Percentiles rank a stretch among this genome's conserved stretches.
Evolutionary conservation across 176 grass and related monocot genomes (phyloP).

Genomic region (Bonia amplexicaulis): DNA sequence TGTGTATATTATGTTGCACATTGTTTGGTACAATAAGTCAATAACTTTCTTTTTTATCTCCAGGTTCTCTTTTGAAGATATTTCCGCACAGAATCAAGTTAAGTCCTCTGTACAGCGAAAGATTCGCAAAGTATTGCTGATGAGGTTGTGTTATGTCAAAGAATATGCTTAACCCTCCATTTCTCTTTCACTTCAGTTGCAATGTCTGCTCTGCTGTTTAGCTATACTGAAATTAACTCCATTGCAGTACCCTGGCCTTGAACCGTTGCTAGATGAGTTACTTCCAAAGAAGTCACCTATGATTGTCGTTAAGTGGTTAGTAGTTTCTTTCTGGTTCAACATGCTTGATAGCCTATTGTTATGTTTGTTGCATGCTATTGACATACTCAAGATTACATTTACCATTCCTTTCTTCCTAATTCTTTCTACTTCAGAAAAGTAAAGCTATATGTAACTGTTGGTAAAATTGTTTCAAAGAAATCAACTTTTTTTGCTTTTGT

Average conservation of each 20-base stretch:
- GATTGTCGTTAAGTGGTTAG: slow-evolving; percentile 90
- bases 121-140: slow-evolving; percentile 94
- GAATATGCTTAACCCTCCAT: neutral
- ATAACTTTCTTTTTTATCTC: neutral
- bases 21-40: neutral
- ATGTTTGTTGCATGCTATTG: neutral
- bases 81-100: slow-evolving; percentile 98
- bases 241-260: slow-evolving; percentile 84
- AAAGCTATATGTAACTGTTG: neutral
- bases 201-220: neutral
- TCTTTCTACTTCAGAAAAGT: neutral
- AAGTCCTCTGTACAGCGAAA: slow-evolving; percentile 83
- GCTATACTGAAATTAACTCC: slow-evolving; percentile 16
- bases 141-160: slow-evolving; percentile 42
- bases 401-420: neutral
- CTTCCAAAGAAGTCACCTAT: slow-evolving; percentile 89
- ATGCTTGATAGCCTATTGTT: neutral
- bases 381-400: neutral
- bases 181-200: slow-evolving; percentile 1
- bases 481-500: neutral
- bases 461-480: neutral
- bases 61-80: slow-evolving; percentile 90
- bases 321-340: neutral
- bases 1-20: neutral
- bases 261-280: slow-evolving; percentile 85